These are phyloP conservation scores for Anaeromyces robustus DNA, from an alignment of 192 early-diverging fungal genomes.

Conservation along the genomic window DNA sequence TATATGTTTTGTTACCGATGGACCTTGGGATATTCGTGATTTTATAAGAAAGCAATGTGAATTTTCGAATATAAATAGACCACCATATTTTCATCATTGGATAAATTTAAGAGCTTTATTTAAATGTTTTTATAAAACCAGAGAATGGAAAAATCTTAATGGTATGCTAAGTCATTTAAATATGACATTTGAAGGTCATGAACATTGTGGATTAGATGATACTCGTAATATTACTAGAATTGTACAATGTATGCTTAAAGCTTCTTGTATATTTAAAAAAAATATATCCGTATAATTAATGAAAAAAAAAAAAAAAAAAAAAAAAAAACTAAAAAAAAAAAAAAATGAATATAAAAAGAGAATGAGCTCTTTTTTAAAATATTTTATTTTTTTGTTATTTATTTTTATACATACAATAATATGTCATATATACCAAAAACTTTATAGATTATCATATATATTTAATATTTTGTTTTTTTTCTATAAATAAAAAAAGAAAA, in stretches of 20 bases:
- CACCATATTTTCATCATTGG: slow-evolving; percentile 44
- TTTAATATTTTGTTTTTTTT: too few relatives aligned
- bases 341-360: too few relatives aligned
- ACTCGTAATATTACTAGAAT: slow-evolving; percentile 60
- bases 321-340: not conserved
- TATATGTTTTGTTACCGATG: slow-evolving; percentile 18
- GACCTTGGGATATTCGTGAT: slow-evolving; percentile 69
- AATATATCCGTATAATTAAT: too few relatives aligned
- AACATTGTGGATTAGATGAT: slow-evolving; percentile 74
- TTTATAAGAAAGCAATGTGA: slow-evolving; percentile 66
- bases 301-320: not conserved
- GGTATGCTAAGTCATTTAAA: slow-evolving; percentile 46
- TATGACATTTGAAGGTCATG: slow-evolving; percentile 49
- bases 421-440: too few relatives aligned
- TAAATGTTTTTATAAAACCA: not conserved
- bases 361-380: too few relatives aligned
- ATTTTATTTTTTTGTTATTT: too few relatives aligned
- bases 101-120: slow-evolving; percentile 48
- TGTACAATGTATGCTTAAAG: slow-evolving; percentile 32
- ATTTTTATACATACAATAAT: too few relatives aligned
- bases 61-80: slow-evolving; percentile 27
- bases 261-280: not conserved
- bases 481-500: too few relatives aligned
- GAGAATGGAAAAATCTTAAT: not conserved
- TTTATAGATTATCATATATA: too few relatives aligned